Percentiles rank a stretch among this genome's conserved stretches.
These are phyloP conservation scores for Kingdonia uniflora DNA, from an alignment of 164 flowering plant species.

Conservation along the genomic window DNA sequence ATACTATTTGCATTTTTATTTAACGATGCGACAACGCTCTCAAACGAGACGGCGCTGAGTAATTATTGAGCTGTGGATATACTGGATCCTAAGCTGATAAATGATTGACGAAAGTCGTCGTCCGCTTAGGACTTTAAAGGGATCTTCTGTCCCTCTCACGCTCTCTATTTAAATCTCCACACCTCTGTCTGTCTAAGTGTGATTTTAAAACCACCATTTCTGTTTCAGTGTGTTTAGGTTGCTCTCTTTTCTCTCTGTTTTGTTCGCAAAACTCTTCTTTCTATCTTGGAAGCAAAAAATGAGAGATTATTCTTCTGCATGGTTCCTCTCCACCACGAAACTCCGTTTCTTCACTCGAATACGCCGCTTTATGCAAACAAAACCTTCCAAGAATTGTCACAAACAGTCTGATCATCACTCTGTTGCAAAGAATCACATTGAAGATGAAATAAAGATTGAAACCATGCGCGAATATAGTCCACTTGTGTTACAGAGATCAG, in stretches of 20 bases:
- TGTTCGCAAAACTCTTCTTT: background rate
- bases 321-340: conserved; percentile 20
- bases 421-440: background rate
- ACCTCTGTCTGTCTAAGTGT: background rate
- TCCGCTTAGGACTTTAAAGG: too few species aligned
- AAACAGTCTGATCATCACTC: conserved; percentile 3
- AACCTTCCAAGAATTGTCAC: conserved; percentile 14
- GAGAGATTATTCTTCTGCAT: conserved; percentile 12
- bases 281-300: background rate
- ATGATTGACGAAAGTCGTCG: too few species aligned
- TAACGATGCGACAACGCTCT: too few species aligned
- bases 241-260: conserved; percentile 11
- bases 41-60: too few species aligned
- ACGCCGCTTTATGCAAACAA: conserved; percentile 29
- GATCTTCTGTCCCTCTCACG: background rate
- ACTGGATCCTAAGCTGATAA: too few species aligned
- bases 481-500: conserved; percentile 48
- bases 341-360: conserved; percentile 42
- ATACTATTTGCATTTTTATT: too few species aligned
- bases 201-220: conserved; percentile 4
- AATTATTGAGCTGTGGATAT: too few species aligned
- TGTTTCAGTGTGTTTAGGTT: conserved; percentile 20
- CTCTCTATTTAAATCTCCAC: background rate
- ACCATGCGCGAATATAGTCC: background rate
- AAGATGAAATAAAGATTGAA: conserved; percentile 2